Percentiles rank a stretch among this genome's conserved stretches.
Evolutionary conservation across 257 asterid species (phyloP).

Genomic region (Striga asiatica): DNA sequence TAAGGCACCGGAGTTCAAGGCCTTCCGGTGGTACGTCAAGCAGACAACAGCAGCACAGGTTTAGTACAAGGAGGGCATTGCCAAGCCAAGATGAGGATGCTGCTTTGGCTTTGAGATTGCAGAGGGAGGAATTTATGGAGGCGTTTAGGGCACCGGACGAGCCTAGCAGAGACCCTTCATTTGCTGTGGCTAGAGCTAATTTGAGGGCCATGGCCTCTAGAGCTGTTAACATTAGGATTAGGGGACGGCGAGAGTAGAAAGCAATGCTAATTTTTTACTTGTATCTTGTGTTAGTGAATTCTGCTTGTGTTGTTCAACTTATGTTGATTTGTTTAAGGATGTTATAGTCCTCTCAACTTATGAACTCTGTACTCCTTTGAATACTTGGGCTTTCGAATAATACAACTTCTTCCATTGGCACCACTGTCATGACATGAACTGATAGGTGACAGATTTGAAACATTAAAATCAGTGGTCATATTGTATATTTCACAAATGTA

Average conservation of each 20-base stretch:
- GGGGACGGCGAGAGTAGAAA: conserved; percentile 23
- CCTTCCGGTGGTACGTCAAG: conserved; percentile 14
- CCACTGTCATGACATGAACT: too few relatives aligned
- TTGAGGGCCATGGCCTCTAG: conserved; percentile 90
- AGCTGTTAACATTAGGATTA: conserved; percentile 32
- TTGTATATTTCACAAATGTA: background rate
- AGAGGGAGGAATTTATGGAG: conserved; percentile 81
- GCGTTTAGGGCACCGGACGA: conserved; percentile 29
- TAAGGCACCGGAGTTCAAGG: conserved; percentile 24
- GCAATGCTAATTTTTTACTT: background rate
- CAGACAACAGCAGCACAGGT: conserved; percentile 17
- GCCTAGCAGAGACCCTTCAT: conserved; percentile 22
- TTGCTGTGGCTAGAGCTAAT: conserved; percentile 58
- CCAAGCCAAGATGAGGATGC: conserved; percentile 78
- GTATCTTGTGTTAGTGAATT: background rate
- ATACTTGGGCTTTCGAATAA: too few relatives aligned
- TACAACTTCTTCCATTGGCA: too few relatives aligned
- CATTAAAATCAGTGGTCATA: conserved; percentile 5
- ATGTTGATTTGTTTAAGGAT: background rate
- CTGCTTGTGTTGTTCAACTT: background rate
- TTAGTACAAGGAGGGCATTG: conserved; percentile 24
- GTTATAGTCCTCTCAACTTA: too few relatives aligned
- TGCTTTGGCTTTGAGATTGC: conserved; percentile 85
- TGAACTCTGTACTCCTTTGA: too few relatives aligned
- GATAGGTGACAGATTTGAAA: background rate